Conservation (phyloP, 129 eudicot species). For the Helichrysum umbraculigerum region DNA sequence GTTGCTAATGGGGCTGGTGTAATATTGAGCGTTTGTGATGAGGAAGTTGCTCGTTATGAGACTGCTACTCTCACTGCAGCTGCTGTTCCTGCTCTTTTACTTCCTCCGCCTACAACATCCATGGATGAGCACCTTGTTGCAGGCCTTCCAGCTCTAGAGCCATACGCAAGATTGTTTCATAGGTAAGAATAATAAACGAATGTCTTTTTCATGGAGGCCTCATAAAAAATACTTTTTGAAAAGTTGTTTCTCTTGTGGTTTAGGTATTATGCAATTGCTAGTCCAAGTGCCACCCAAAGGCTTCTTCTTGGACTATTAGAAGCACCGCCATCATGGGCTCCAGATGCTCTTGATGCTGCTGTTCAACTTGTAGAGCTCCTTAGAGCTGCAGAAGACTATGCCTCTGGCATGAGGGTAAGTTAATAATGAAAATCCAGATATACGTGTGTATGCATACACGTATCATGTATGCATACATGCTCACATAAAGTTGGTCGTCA, state of each 20-base stretch:
- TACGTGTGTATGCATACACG: neutral
- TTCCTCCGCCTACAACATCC: constrained; percentile 96
- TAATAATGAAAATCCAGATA: neutral
- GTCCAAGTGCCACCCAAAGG: constrained; percentile 98
- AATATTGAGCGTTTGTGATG: constrained; percentile 94
- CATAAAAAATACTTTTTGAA: neutral
- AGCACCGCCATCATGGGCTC: constrained; percentile 99
- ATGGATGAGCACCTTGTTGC: constrained; percentile 99
- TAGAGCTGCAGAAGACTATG: constrained; percentile 98
- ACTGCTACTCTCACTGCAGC: constrained; percentile 95
- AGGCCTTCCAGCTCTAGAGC: constrained; percentile 95
- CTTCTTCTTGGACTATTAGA: constrained; percentile 96
- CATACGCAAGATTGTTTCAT: constrained; percentile 91
- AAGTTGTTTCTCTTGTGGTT: constrained; percentile 21
- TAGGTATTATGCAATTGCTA: constrained; percentile 96
- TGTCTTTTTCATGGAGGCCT: constrained; percentile 9
- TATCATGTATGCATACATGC: neutral
- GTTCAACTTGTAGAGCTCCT: constrained; percentile 97
- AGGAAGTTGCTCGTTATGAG: constrained; percentile 88
- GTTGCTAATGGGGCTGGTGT: constrained; percentile 99
- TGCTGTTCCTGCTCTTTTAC: constrained; percentile 97
- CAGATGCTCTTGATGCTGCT: constrained; percentile 99
- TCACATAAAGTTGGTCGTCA: constrained; percentile 9
- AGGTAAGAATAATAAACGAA: constrained; percentile 40
- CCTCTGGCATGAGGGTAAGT: constrained; percentile 92